Conservation (phyloP, 1,284 basidiomycete species). For the Malassezia cuniculi region DNA sequence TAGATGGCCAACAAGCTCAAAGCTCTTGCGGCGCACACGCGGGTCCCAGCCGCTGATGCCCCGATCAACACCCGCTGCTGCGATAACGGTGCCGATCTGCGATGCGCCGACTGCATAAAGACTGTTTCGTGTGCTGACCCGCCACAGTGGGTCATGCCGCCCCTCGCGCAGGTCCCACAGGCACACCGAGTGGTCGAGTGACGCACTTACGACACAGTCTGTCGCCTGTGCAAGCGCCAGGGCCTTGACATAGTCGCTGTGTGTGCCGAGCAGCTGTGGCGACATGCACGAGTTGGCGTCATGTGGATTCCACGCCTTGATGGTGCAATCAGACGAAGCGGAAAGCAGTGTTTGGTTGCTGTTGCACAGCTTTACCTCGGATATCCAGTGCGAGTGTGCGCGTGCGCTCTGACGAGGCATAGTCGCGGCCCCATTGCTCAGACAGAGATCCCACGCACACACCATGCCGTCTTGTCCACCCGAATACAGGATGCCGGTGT, state of each 20-base stretch:
- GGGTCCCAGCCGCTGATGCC: constrained; percentile 88
- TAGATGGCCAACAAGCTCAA: constrained; percentile 59
- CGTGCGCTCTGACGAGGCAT: constrained; percentile 33
- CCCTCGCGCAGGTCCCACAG: constrained; percentile 57
- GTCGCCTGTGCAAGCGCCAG: constrained; percentile 38
- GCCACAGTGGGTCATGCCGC: constrained; percentile 27
- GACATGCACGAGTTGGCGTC: constrained; percentile 52
- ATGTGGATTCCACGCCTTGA: constrained; percentile 89
- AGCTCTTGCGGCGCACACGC: constrained; percentile 46
- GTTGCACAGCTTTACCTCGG: constrained; percentile 84
- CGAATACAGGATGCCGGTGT: constrained; percentile 74
- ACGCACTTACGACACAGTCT: constrained; percentile 61
- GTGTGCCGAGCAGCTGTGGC: constrained; percentile 63
- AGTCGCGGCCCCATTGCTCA: constrained; percentile 51
- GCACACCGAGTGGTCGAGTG: constrained; percentile 82
- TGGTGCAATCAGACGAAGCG: constrained; percentile 85
- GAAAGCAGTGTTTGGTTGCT: constrained; percentile 86
- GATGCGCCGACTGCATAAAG: constrained; percentile 48
- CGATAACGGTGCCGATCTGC: constrained; percentile 65
- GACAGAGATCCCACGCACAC: constrained; percentile 74
- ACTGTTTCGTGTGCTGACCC: constrained; percentile 10
- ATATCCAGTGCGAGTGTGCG: constrained; percentile 72
- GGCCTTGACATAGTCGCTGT: constrained; percentile 81
- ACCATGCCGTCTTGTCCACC: constrained; percentile 84
- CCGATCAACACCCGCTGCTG: constrained; percentile 77